Evolutionary conservation across 306 rosid genomes (phyloP).

Genomic region (Vicia villosa): DNA sequence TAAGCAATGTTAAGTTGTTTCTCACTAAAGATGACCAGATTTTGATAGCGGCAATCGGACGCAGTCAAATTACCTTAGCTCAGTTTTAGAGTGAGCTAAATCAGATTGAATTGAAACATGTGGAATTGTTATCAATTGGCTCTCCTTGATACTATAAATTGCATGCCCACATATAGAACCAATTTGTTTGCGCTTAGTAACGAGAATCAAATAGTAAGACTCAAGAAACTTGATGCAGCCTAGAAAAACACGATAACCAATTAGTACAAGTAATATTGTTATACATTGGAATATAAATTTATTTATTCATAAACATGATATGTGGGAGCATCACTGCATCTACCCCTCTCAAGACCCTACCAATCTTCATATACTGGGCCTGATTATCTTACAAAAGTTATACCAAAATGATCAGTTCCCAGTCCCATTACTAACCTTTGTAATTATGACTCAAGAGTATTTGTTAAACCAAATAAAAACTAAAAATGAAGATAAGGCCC

Average conservation of each 20-base stretch:
- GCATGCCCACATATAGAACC: conserved; percentile 93
- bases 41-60: background rate
- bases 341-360: background rate
- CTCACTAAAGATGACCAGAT: background rate
- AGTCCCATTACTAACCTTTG: background rate
- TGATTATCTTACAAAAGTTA: background rate
- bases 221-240: conserved; percentile 94
- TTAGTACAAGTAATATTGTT: background rate
- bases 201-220: conserved; percentile 85
- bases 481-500: background rate
- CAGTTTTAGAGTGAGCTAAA: conserved; percentile 84
- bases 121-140: conserved; percentile 80
- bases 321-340: background rate
- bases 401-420: background rate
- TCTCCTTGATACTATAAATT: conserved; percentile 78
- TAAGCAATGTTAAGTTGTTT: conserved; percentile 7
- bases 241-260: conserved; percentile 31
- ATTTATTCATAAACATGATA: background rate
- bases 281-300: background rate
- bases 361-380: too few relatives aligned
- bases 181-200: conserved; percentile 88
- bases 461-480: background rate
- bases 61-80: conserved; percentile 56
- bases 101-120: conserved; percentile 84
- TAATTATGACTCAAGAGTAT: background rate